These are phyloP conservation scores for Leccinum barrowsii DNA, from an alignment of 768 basidiomycete genomes.

Conservation along the genomic window DNA sequence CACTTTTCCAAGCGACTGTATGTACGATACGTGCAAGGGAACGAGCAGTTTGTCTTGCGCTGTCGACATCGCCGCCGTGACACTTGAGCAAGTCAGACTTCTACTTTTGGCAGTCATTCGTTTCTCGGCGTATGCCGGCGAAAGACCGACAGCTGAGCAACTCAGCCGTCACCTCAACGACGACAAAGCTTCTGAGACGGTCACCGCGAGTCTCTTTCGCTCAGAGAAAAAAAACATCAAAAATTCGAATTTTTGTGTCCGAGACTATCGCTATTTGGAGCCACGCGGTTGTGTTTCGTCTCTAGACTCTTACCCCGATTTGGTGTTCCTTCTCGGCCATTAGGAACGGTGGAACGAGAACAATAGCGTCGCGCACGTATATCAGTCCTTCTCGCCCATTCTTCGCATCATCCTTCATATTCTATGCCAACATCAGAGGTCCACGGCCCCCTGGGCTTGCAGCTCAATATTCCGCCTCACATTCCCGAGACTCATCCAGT, in stretches of 20 bases:
- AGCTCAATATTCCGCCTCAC: constrained; percentile 15
- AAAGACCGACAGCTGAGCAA: constrained; percentile 7
- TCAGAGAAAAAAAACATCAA: not conserved
- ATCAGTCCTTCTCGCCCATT: not conserved
- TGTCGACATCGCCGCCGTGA: constrained; percentile 9
- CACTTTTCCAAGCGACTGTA: constrained; percentile 71
- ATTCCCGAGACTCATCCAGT: constrained; percentile 7
- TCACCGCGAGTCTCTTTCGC: not conserved
- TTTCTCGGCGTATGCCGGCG: constrained; percentile 23
- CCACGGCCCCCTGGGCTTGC: constrained; percentile 21
- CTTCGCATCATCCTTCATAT: not conserved
- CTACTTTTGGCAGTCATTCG: constrained; percentile 3
- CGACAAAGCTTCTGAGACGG: constrained; percentile 4
- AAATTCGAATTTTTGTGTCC: not conserved
- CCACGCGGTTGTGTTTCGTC: constrained; percentile 1
- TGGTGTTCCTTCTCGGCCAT: constrained; percentile 8
- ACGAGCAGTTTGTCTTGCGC: constrained; percentile 34
- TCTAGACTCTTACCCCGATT: constrained; percentile 18
- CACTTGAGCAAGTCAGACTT: not conserved
- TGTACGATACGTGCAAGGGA: constrained; percentile 69
- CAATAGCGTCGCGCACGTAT: constrained; percentile 11
- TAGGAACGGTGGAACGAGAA: constrained; percentile 10
- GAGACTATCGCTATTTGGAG: not conserved
- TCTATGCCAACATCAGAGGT: constrained; percentile 22
- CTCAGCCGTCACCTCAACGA: constrained; percentile 10